Conservation (phyloP, 495 filamentous ascomycete species). For the Hyaloscypha variabilis region DNA sequence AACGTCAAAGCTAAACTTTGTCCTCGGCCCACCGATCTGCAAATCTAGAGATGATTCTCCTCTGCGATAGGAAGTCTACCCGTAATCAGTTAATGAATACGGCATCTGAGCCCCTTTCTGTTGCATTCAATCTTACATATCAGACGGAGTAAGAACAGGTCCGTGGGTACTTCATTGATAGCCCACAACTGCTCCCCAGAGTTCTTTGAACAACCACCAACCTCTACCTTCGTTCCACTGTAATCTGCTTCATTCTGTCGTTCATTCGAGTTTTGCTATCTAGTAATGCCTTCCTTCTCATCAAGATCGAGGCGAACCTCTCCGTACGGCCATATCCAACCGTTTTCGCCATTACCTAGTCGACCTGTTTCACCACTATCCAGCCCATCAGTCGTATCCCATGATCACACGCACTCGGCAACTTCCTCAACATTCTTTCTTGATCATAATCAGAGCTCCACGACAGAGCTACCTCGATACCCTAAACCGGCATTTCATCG, state of each 20-base stretch:
- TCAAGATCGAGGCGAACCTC: background rate
- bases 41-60: too few relatives aligned
- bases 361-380: background rate
- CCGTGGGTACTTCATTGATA: background rate
- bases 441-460: conserved; percentile 2
- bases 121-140: too few relatives aligned
- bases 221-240: background rate
- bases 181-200: background rate
- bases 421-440: background rate
- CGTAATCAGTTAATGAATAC: too few relatives aligned
- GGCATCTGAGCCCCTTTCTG: too few relatives aligned
- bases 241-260: background rate
- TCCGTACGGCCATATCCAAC: background rate
- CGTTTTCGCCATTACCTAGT: background rate
- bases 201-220: background rate
- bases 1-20: too few relatives aligned
- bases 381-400: background rate
- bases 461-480: conserved; percentile 9
- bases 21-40: too few relatives aligned
- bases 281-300: conserved; percentile 2
- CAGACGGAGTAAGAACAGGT: background rate
- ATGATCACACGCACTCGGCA: background rate
- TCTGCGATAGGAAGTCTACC: too few relatives aligned
- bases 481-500: conserved; percentile 4
- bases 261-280: background rate